Evolutionary conservation across 75 land plant species (phyloP).

Genomic region (Selaginella tamariscina): DNA sequence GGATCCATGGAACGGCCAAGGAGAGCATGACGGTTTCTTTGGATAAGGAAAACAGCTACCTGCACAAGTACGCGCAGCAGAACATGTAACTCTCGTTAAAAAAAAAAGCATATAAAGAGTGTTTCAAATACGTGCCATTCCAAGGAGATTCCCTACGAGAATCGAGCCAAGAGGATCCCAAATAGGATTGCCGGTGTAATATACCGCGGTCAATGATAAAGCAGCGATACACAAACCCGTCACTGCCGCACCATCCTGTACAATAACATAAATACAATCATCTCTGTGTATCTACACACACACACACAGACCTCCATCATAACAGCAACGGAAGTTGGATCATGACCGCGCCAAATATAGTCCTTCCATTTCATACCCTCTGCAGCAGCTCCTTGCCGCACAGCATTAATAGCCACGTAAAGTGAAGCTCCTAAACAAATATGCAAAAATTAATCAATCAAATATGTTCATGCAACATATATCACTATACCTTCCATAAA

Average conservation of each 20-base stretch:
- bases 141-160: conserved; percentile 81
- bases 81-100: background rate
- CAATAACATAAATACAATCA: too few relatives aligned
- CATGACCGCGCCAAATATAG: conserved; percentile 98
- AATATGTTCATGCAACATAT: background rate
- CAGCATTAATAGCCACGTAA: conserved; percentile 77
- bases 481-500: conserved; percentile 65
- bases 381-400: conserved; percentile 86
- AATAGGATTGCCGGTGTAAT: conserved; percentile 76
- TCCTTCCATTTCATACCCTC: conserved; percentile 89
- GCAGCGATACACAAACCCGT: conserved; percentile 78
- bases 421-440: conserved; percentile 63
- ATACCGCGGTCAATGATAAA: conserved; percentile 62
- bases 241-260: conserved; percentile 94
- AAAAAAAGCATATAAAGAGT: background rate
- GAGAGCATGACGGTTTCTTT: conserved; percentile 89
- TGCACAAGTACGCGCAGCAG: conserved; percentile 13
- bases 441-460: background rate
- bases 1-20: conserved; percentile 93
- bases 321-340: conserved; percentile 94
- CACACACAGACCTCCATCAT: conserved; percentile 99
- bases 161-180: conserved; percentile 95
- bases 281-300: too few relatives aligned
- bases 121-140: conserved; percentile 44
- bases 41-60: conserved; percentile 97